A percentile compares a stretch with the other conserved stretches of the same genome.
Conservation (phyloP, 495 filamentous ascomycete genomes). For the Podospora comata region DNA sequence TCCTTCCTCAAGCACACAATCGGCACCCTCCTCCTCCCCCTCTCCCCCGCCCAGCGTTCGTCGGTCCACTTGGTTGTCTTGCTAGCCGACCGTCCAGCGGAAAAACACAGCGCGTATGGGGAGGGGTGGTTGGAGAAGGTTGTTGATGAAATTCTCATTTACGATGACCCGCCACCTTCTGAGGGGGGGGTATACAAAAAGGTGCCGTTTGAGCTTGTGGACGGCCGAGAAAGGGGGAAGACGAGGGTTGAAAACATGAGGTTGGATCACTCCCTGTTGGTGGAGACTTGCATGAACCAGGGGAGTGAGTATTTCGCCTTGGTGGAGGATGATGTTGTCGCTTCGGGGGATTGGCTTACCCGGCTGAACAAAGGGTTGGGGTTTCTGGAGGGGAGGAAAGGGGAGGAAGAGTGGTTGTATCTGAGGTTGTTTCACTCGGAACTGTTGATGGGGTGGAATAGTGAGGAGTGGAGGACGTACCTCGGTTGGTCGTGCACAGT, state of each 20-base stretch:
- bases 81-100: background rate
- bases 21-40: slow-evolving; percentile 50
- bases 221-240: background rate
- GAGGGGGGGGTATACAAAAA: background rate
- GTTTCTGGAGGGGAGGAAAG: slow-evolving; percentile 29
- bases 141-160: background rate
- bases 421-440: slow-evolving; percentile 60
- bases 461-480: slow-evolving; percentile 48
- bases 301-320: background rate
- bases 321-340: background rate
- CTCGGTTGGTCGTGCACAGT: slow-evolving; percentile 20
- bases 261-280: background rate
- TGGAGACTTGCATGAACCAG: background rate
- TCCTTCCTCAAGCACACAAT: slow-evolving; percentile 49
- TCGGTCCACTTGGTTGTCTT: background rate
- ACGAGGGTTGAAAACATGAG: background rate
- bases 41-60: slow-evolving; percentile 28
- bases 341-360: background rate
- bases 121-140: background rate
- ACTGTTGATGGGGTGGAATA: slow-evolving; percentile 55
- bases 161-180: background rate
- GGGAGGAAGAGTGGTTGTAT: slow-evolving; percentile 40
- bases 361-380: background rate
- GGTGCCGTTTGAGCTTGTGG: background rate
- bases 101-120: background rate